Base-by-base conservation (phyloP, 305 asterid species). In the Salvia sclarea region DNA sequence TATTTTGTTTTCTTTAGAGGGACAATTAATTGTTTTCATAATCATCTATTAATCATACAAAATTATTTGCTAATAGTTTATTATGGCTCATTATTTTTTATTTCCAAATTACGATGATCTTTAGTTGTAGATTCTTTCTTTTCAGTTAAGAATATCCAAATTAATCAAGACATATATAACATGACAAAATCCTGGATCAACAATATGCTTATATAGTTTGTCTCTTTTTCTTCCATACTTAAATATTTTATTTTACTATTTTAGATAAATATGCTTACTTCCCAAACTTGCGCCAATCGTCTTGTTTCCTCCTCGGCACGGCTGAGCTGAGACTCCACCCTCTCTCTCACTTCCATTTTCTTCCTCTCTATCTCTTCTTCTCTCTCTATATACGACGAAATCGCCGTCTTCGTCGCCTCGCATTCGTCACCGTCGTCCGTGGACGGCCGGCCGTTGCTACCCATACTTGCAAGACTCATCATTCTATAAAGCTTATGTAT, bases 351-450 rank as follows among this genome's bases (percentile, higher is more conserved):
- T 75, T 85, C 89, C 89, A 82, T 75, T 56, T 89, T 89, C 76
- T 67, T 85, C 84, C 82, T 79, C 79, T 89, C 95, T 2, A 89
- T 89, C 80, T 84, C 92, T 74, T 87, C 92, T 81, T 89, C 92
- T 70, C 80, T 76, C 2, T 87, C 95, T 63, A 76, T 88, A 52
- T 83, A 82, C 1, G 87, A 80, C 2, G 92, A 82, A 8, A 87
- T 73, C 22, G 86, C 92, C 59, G 78, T 20, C 25, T 73, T 87
- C 0, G 92, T 75, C 0, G 84, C 82, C 76, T 87, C 95, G 0
- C 85, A 84, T 24, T 85, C 92, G 2, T 83, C 87, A n/a, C 70
- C 70, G 0, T 76, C 82, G 0, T 80, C 89, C 0, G 66, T 70
- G 13, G 94, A 80, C 18, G 78, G 44, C 58, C 85, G 71, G 24